Conservation (phyloP, 495 filamentous ascomycete genomes). For the Annulohypoxylon maeteangense region DNA sequence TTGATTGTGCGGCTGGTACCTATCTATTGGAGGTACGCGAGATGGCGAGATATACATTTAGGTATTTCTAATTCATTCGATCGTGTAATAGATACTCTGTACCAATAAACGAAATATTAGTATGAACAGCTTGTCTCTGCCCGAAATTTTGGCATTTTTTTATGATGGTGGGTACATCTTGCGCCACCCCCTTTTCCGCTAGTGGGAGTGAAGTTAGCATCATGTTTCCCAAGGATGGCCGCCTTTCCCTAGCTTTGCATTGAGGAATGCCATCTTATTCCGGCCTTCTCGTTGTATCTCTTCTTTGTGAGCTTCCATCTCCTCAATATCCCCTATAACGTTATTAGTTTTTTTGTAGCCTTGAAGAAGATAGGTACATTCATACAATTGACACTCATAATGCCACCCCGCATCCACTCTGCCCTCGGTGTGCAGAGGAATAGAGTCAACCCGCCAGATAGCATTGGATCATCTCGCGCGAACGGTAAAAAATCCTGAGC, state of each 20-base stretch:
- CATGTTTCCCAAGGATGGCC: conserved; percentile 29
- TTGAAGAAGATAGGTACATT: neutral
- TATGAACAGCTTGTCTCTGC: too few relatives aligned
- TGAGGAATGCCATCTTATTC: conserved; percentile 40
- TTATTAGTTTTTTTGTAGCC: neutral
- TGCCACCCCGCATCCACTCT: conserved; percentile 50
- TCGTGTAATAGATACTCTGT: neutral
- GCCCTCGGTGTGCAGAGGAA: conserved; percentile 53
- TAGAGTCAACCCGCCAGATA: conserved; percentile 52
- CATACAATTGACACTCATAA: conserved; percentile 51
- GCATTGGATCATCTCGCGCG: conserved; percentile 50
- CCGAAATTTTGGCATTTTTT: too few relatives aligned
- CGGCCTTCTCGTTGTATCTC: conserved; percentile 50
- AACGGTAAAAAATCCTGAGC: conserved; percentile 42
- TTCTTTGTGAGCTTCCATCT: conserved; percentile 53
- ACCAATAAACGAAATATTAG: too few relatives aligned
- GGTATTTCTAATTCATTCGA: too few relatives aligned
- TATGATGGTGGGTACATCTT: neutral
- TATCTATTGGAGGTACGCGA: neutral
- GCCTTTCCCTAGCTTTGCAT: conserved; percentile 28
- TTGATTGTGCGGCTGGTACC: neutral
- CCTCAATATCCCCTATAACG: conserved; percentile 50
- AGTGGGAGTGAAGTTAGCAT: neutral
- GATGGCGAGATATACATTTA: neutral
- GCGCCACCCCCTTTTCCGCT: neutral